Base-by-base conservation (phyloP, 768 basidiomycete species). In the Leccinum obscurum region DNA sequence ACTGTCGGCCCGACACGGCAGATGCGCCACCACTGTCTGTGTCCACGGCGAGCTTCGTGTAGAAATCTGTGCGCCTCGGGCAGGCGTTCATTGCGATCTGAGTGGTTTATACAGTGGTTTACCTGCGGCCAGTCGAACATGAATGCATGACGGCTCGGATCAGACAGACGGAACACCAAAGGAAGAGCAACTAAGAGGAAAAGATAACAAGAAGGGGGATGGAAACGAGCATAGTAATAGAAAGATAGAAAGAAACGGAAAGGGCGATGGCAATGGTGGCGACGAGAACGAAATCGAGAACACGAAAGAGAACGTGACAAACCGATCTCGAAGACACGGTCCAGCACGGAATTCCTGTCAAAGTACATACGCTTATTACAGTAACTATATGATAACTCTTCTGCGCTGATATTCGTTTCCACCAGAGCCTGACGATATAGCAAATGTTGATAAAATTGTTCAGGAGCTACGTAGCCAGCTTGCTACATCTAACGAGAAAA, bases 51-150 rank as follows among this genome's bases (percentile, higher is more conserved):
- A 92, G 79, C 20, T 82, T 80, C 4, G 74, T 68, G 62, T 85
- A 89, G 69, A 92, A 92, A 48, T 85, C 83, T 26, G 72, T 71
- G 1, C 89, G 85, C 15, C 79, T 75, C 0, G 89, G 32, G 83
- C 87, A 35, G 80, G 85, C 85, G 58, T 78, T 86, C 52, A 87
- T 81, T 3, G 85, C 85, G 1, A 86, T 41, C 41, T 41, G 41
- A 3, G n/a, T 39, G n/a, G 66, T 85, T 64, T 3, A 50, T 50
- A 7, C 10, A 13, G 24, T 41, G 15, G 37, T 37, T 37, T 37
- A 30, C 20, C 26, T 10, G 39, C 8, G 28, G 15, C 65, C 52
- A 60, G 22, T 26, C 41, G 39, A 62, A 44, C 34, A n/a, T 30
- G 11, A n/a, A 26, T 26, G 26, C 26, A 26, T 26, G 26, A 26